A percentile compares a stretch with the other conserved stretches of the same genome.
phyloP scores from a whole-genome alignment of 352 stramenopile species.

The Pythium rishiriense region DNA sequence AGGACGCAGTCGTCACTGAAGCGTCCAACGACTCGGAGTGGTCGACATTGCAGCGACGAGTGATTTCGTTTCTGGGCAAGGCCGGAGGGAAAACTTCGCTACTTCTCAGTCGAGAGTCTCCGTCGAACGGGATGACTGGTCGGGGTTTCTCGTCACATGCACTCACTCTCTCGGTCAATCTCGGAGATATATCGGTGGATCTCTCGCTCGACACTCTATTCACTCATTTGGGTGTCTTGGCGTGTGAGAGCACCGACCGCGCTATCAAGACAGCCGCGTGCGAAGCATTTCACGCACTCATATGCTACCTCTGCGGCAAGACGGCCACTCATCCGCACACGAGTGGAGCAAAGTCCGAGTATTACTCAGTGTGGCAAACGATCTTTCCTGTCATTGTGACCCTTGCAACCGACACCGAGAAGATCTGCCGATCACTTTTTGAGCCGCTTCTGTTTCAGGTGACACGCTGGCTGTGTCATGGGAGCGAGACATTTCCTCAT shows the following conservation, averaged over 20 bases:
- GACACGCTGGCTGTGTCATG: constrained; percentile 63
- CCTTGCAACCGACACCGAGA: constrained; percentile 68
- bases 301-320: constrained; percentile 70
- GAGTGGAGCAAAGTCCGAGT: constrained; percentile 60
- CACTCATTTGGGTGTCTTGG: constrained; percentile 49
- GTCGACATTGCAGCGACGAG: constrained; percentile 52
- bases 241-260: constrained; percentile 51
- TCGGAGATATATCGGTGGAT: constrained; percentile 42
- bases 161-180: constrained; percentile 45
- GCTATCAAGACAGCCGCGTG: constrained; percentile 58
- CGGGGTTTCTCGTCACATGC: constrained; percentile 14
- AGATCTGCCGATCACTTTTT: constrained; percentile 70
- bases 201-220: constrained; percentile 54
- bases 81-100: constrained; percentile 45
- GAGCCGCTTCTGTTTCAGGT: constrained; percentile 75
- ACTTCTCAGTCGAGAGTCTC: constrained; percentile 41
- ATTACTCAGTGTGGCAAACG: constrained; percentile 54
- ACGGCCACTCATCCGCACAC: constrained; percentile 65
- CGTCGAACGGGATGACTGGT: not conserved
- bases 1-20: constrained; percentile 14
- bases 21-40: constrained; percentile 25
- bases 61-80: constrained; percentile 63
- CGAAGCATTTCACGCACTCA: constrained; percentile 71
- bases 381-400: constrained; percentile 53
- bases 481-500: constrained; percentile 58